phyloP scores from a whole-genome alignment of 2,329 filamentous ascomycete species.

The Karstenula rhodostoma region DNA sequence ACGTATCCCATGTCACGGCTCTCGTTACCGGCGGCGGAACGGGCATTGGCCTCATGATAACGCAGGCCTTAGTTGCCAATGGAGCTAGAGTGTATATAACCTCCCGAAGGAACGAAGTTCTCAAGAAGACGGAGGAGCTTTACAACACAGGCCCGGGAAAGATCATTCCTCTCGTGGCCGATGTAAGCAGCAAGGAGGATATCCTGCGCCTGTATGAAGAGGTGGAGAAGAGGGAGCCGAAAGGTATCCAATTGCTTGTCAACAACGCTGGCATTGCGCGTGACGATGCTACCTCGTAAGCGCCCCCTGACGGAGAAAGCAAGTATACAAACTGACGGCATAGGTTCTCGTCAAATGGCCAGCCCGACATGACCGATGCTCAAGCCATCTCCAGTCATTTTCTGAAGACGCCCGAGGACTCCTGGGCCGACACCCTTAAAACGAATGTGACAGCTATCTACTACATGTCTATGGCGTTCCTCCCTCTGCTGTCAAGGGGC shows the following conservation, averaged over 20 bases:
- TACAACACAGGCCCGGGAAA: conserved; percentile 57
- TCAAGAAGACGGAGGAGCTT: conserved; percentile 55
- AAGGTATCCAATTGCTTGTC: conserved; percentile 63
- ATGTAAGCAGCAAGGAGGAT: conserved; percentile 59
- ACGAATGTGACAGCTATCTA: conserved; percentile 62
- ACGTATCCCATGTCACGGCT: conserved; percentile 56
- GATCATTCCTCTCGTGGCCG: conserved; percentile 51
- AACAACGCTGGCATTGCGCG: conserved; percentile 63
- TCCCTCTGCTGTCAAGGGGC: conserved; percentile 62
- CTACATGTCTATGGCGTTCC: conserved; percentile 63
- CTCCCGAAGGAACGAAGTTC: conserved; percentile 39
- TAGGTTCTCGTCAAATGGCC: conserved; percentile 56
- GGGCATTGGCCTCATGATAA: conserved; percentile 69
- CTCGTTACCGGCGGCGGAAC: conserved; percentile 57
- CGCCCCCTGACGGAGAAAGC: no score
- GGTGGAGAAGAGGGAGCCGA: conserved; percentile 56
- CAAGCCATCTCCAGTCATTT: conserved; percentile 61
- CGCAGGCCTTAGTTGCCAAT: conserved; percentile 68
- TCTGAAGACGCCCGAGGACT: conserved; percentile 55
- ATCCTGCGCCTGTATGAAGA: conserved; percentile 52
- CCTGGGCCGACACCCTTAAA: conserved; percentile 60
- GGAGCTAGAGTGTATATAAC: conserved; percentile 61
- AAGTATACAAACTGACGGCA: no score
- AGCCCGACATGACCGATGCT: conserved; percentile 58
- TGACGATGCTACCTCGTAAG: conserved; percentile 56